phyloP scores from a whole-genome alignment of 768 basidiomycete genomes.

The Lepiota venenata region DNA sequence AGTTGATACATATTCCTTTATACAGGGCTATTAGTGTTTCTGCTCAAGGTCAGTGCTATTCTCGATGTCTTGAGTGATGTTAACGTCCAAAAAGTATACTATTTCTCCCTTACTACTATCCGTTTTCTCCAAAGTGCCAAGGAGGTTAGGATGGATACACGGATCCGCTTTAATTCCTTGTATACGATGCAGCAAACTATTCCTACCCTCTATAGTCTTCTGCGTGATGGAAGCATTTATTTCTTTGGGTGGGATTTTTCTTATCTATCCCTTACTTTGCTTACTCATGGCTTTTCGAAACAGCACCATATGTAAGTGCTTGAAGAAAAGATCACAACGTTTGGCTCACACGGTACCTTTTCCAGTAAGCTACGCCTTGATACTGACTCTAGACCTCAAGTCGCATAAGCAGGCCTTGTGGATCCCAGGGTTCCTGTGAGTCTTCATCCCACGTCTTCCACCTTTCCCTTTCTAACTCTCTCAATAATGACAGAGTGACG shows the following conservation, averaged over 20 bases:
- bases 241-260: constrained; percentile 1
- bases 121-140: neutral
- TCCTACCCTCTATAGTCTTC: neutral
- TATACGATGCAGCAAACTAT: neutral
- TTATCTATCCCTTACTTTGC: too few relatives aligned
- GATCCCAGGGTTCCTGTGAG: neutral
- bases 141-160: neutral
- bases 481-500: neutral
- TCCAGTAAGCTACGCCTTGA: neutral
- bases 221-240: constrained; percentile 1
- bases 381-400: neutral
- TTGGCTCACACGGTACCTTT: too few relatives aligned
- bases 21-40: neutral
- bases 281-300: too few relatives aligned
- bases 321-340: too few relatives aligned
- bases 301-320: neutral
- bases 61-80: too few relatives aligned
- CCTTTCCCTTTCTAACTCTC: neutral
- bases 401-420: neutral
- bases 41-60: neutral
- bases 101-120: neutral
- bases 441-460: neutral
- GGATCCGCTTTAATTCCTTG: neutral
- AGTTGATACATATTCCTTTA: neutral
- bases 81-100: neutral